Evolutionary conservation across 176 grass and related monocot genomes (phyloP), one percentile per base, ranked within the genome.

Genomic region (Eragrostis nindensis): DNA sequence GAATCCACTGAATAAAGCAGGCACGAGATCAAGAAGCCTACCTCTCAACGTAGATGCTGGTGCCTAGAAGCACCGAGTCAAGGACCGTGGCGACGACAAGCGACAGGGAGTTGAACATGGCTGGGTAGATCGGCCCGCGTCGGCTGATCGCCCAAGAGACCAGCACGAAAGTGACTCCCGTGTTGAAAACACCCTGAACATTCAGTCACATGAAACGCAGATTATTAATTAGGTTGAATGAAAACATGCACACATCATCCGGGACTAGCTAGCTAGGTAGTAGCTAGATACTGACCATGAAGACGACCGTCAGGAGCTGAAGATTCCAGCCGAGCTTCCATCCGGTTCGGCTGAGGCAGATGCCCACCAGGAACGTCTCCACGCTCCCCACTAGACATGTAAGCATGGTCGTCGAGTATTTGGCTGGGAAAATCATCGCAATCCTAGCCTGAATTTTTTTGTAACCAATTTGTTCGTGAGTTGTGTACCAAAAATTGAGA

Each of bases 261-360:
- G 32, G 32, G 2, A 36, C 1, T 36, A 36, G n/a, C n/a, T 36
- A 36, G 32, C 32, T 44, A 8, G 6, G 1, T 44, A 44, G 42
- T 8, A 1, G 42, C 42, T 44, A 7, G 17, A 4, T 54, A n/a
- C n/a, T 60, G 8, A 60, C 56, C 56, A 11, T 10, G 56, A 13
- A 60, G 22, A 60, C 22, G 22, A 60, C 56, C 12, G 77, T 77
- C 14, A 81, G 6, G 8, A 91, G 85, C 24, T 91, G 49, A 11
- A 87, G 6, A 24, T 87, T n/a, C 77, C 85, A 91, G 12, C 65
- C 64, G 36, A 91, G 62, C 17, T 11, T 73, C 89, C 89, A 91
- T 29, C 52, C 76, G 9, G 71, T 16, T 30, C 53, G 71, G 10
- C 75, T 38, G 50, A 91, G 46, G 3, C 71, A 9, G 15, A 91